A percentile compares a stretch with the other conserved stretches of the same genome.
These are phyloP conservation scores for Wilcoxina mikolae DNA, from an alignment of 495 filamentous ascomycete species.

Conservation along the genomic window DNA sequence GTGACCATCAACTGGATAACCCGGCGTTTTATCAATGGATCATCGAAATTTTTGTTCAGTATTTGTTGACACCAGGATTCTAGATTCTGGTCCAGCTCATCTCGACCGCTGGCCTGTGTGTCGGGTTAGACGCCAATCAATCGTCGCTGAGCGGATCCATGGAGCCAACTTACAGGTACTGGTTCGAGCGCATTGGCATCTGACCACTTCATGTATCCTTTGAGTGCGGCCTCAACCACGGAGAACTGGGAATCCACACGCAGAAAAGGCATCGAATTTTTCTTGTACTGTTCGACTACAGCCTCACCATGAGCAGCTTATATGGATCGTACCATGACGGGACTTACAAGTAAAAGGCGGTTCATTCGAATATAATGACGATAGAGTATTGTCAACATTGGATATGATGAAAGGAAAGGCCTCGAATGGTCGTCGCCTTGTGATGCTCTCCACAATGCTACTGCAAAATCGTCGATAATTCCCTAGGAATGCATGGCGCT, in stretches of 20 bases:
- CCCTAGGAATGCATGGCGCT: slow-evolving; percentile 90
- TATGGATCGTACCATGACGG: background rate
- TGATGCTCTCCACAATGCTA: slow-evolving; percentile 69
- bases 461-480: slow-evolving; percentile 87
- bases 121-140: slow-evolving; percentile 7
- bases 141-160: background rate
- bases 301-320: background rate
- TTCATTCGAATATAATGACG: slow-evolving; percentile 56
- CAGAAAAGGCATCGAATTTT: slow-evolving; percentile 59
- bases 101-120: slow-evolving; percentile 44
- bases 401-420: slow-evolving; percentile 72
- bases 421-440: slow-evolving; percentile 62
- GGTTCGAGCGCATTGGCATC: slow-evolving; percentile 40
- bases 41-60: slow-evolving; percentile 63
- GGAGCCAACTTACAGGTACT: slow-evolving; percentile 32
- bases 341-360: slow-evolving; percentile 53
- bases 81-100: slow-evolving; percentile 48
- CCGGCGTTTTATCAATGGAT: slow-evolving; percentile 72
- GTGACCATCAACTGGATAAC: slow-evolving; percentile 71
- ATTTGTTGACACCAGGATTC: slow-evolving; percentile 69
- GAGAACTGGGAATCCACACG: slow-evolving; percentile 77
- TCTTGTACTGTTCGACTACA: slow-evolving; percentile 58
- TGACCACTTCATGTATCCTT: slow-evolving; percentile 76
- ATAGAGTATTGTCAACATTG: slow-evolving; percentile 56
- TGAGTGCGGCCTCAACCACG: slow-evolving; percentile 79